Percentiles rank a stretch among this genome's conserved stretches.
Conservation (phyloP, 2,329 filamentous ascomycete genomes). For the Ophiostoma triangulosporum region DNA sequence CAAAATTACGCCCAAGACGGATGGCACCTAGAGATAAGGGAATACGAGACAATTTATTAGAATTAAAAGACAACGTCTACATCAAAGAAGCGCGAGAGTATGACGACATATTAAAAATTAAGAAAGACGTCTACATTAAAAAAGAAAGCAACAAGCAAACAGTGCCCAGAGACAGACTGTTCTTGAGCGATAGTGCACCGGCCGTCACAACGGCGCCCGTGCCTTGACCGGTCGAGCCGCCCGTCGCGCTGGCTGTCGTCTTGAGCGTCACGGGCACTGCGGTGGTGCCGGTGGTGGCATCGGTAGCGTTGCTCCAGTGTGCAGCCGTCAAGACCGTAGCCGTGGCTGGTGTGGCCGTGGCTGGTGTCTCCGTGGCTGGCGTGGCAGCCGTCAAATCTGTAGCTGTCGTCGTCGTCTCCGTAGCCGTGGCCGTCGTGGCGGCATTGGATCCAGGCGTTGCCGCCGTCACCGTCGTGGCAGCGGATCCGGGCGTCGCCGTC, state of each 20-base stretch:
- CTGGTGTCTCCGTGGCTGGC: no score
- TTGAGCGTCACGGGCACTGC: constrained; percentile 1
- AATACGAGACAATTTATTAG: no score
- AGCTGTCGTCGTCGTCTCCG: no score
- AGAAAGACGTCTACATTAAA: no score
- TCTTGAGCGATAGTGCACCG: constrained; percentile 11
- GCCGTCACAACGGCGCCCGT: constrained; percentile 8
- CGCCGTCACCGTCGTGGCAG: background rate
- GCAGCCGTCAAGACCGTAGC: background rate
- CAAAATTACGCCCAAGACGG: background rate
- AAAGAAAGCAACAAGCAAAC: constrained; percentile 7
- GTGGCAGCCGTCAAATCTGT: no score
- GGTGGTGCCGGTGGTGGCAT: background rate
- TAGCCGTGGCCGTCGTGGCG: background rate
- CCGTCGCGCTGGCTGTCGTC: constrained; percentile 1
- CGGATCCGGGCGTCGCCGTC: background rate
- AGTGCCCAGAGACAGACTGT: constrained; percentile 9
- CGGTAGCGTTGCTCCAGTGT: background rate
- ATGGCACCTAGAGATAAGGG: constrained; percentile 7
- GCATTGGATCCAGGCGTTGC: no score
- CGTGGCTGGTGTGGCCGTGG: no score
- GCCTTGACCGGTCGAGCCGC: background rate
- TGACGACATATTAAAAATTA: no score
- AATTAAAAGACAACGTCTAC: no score
- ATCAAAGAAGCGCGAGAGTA: no score